phyloP scores from a whole-genome alignment of 352 stramenopile genomes.

The Pythium utonaiense region DNA sequence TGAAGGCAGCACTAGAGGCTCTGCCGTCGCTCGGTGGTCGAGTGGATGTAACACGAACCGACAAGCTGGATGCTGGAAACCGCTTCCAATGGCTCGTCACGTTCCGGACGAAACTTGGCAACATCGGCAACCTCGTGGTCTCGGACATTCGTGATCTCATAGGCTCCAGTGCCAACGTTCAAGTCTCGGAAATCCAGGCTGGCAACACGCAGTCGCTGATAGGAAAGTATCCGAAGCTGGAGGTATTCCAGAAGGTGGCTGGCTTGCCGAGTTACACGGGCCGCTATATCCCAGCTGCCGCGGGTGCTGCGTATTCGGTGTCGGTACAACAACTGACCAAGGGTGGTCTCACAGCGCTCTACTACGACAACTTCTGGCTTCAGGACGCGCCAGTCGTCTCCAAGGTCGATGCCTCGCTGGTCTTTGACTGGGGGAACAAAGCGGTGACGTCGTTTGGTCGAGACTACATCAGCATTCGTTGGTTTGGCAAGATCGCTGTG shows the following conservation, averaged over 20 bases:
- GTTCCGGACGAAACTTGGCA: conserved; percentile 86
- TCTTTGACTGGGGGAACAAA: conserved; percentile 89
- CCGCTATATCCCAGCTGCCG: conserved; percentile 75
- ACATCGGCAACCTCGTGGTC: conserved; percentile 64
- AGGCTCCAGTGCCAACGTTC: conserved; percentile 50
- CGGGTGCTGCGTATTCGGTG: conserved; percentile 78
- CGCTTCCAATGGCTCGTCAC: conserved; percentile 92
- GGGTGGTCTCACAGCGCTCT: conserved; percentile 87
- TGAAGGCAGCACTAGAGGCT: conserved; percentile 89
- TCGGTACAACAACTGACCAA: conserved; percentile 89
- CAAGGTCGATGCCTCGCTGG: conserved; percentile 79
- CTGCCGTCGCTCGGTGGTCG: conserved; percentile 74
- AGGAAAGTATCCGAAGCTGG: conserved; percentile 61
- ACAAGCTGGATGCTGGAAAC: conserved; percentile 71
- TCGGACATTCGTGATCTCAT: conserved; percentile 30
- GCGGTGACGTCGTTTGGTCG: conserved; percentile 91
- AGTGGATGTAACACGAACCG: conserved; percentile 86
- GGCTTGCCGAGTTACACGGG: conserved; percentile 92
- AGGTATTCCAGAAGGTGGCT: conserved; percentile 89
- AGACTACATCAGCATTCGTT: conserved; percentile 95
- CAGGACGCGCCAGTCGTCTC: conserved; percentile 87
- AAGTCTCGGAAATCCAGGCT: conserved; percentile 61
- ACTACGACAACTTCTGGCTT: conserved; percentile 97
- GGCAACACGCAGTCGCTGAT: conserved; percentile 73
- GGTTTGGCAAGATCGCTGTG: conserved; percentile 91